Evolutionary conservation across 2,329 filamentous ascomycete species (phyloP).

Genomic region (Fusarium luffae): DNA sequence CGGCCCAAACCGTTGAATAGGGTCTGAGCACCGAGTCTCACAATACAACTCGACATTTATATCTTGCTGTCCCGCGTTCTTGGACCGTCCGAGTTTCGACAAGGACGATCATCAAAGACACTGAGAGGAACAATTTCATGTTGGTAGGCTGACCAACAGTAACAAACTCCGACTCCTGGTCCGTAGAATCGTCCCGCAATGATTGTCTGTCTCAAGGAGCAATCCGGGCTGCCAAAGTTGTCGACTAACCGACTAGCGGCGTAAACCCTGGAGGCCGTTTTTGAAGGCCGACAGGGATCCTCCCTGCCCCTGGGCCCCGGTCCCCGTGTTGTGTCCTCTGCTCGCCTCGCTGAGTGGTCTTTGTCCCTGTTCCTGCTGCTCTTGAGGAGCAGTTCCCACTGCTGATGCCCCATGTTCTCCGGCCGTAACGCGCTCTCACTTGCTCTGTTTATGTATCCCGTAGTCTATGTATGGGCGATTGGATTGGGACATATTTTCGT

Average conservation of each 20-base stretch:
- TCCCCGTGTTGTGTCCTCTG: slow-evolving; percentile 19
- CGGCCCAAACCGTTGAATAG: slow-evolving; percentile 19
- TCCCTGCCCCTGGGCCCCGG: slow-evolving; percentile 10
- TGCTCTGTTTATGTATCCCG: slow-evolving; percentile 6
- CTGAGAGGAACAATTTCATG: background rate
- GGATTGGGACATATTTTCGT: slow-evolving; percentile 18
- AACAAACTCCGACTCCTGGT: background rate
- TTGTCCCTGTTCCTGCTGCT: slow-evolving; percentile 19
- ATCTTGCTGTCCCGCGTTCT: slow-evolving; percentile 20
- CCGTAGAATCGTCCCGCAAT: background rate
- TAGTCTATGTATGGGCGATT: slow-evolving; percentile 1
- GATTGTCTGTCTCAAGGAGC: slow-evolving; percentile 11
- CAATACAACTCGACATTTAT: slow-evolving; percentile 10
- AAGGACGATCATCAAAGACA: slow-evolving; percentile 1
- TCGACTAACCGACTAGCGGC: slow-evolving; percentile 15
- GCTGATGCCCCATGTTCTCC: slow-evolving; percentile 23
- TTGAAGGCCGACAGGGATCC: slow-evolving; percentile 19
- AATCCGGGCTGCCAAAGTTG: slow-evolving; percentile 29
- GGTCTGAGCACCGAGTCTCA: slow-evolving; percentile 25
- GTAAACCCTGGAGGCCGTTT: slow-evolving; percentile 39
- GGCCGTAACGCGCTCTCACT: slow-evolving; percentile 15
- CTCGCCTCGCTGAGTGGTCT: slow-evolving; percentile 27
- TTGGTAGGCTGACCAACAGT: background rate
- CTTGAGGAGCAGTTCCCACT: slow-evolving; percentile 25
- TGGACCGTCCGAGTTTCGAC: slow-evolving; percentile 15